A percentile compares a stretch with the other conserved stretches of the same genome.
phyloP scores from a whole-genome alignment of 2,329 filamentous ascomycete species.

The Pseudocercospora vitis region DNA sequence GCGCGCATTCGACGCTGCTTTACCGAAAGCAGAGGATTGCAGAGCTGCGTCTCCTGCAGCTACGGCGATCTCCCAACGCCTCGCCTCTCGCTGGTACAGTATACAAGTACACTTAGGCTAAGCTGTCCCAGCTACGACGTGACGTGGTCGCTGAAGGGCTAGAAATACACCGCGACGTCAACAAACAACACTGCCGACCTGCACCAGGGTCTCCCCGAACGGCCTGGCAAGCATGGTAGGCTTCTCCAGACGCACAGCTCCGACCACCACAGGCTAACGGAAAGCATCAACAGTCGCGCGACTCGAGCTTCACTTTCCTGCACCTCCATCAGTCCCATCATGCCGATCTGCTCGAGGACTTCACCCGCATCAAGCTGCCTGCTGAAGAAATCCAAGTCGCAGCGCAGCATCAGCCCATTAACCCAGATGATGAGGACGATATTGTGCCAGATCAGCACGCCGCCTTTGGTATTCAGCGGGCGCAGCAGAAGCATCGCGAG shows the following conservation, averaged over 20 bases:
- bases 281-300: constrained; percentile 55
- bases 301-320: constrained; percentile 71
- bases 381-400: constrained; percentile 79
- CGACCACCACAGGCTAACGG: constrained; percentile 8
- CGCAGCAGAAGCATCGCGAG: constrained; percentile 70
- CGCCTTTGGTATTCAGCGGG: constrained; percentile 80
- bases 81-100: neutral
- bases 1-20: neutral
- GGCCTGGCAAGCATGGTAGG: constrained; percentile 21
- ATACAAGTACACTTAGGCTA: neutral
- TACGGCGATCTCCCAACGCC: neutral
- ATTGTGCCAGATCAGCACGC: constrained; percentile 86
- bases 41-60: neutral
- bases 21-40: constrained; percentile 2
- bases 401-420: constrained; percentile 74
- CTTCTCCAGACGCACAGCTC: neutral
- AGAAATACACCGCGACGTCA: no score
- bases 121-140: neutral
- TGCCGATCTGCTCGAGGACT: constrained; percentile 73
- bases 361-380: constrained; percentile 44
- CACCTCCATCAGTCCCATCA: constrained; percentile 72
- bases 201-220: neutral
- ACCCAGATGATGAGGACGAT: constrained; percentile 83
- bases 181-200: neutral
- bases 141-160: neutral